Conservation (phyloP, 1,139 yeast species). For the Zygotorulaspora mrakii region DNA sequence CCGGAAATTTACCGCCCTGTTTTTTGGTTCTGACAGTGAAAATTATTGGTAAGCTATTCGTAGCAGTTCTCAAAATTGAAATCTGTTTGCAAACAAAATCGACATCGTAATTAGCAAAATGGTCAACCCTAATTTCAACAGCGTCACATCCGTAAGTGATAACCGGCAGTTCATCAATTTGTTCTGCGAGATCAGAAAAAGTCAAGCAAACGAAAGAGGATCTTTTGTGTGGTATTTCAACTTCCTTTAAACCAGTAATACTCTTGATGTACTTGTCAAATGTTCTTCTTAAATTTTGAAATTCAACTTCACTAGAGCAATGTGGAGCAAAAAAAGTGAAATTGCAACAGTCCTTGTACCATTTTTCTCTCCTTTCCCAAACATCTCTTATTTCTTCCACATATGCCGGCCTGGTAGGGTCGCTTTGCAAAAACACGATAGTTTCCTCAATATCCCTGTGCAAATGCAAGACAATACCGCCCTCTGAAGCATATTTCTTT, state of each 20-base stretch:
- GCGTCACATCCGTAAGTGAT: constrained; percentile 71
- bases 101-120: constrained; percentile 49
- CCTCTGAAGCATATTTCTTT: constrained; percentile 46
- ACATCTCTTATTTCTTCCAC: constrained; percentile 73
- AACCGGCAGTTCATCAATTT: constrained; percentile 47
- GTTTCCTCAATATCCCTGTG: constrained; percentile 86
- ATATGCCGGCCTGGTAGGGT: constrained; percentile 85
- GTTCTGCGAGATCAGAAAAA: constrained; percentile 50
- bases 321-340: constrained; percentile 74
- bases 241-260: constrained; percentile 56
- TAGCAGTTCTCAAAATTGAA: constrained; percentile 58
- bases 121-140: constrained; percentile 78
- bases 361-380: constrained; percentile 75
- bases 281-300: constrained; percentile 54
- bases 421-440: constrained; percentile 65
- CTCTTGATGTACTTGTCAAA: constrained; percentile 56
- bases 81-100: constrained; percentile 70
- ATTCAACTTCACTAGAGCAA: constrained; percentile 55
- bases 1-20: constrained; percentile 82
- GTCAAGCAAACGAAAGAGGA: constrained; percentile 76
- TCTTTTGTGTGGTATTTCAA: constrained; percentile 48
- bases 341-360: constrained; percentile 81
- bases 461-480: constrained; percentile 77
- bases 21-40: constrained; percentile 72
- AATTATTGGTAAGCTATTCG: constrained; percentile 67